A percentile compares a stretch with the other conserved stretches of the same genome.
phyloP scores from a whole-genome alignment of 805 yeast genomes.

The Ogataea methanolica region DNA sequence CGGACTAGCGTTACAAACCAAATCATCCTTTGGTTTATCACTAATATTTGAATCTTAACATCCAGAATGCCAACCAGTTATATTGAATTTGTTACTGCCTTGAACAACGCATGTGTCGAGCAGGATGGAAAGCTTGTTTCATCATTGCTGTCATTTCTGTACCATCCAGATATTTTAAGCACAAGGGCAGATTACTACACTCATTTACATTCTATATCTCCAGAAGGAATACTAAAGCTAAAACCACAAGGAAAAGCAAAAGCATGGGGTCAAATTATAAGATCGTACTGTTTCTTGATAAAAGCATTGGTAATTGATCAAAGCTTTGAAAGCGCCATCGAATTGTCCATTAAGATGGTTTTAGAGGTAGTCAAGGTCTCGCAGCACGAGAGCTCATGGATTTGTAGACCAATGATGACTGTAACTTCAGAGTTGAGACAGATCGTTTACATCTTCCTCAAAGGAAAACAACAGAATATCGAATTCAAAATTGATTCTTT shows the following conservation, averaged over 20 bases:
- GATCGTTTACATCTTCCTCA: constrained; percentile 13
- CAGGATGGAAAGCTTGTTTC: constrained; percentile 10
- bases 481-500: constrained; percentile 8
- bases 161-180: constrained; percentile 15
- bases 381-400: constrained; percentile 16
- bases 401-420: constrained; percentile 15
- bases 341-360: constrained; percentile 12
- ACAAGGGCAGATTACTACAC: constrained; percentile 13
- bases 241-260: not conserved
- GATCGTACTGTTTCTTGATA: constrained; percentile 10
- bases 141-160: constrained; percentile 11
- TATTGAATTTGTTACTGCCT: constrained; percentile 9
- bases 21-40: too few relatives aligned
- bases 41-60: too few relatives aligned
- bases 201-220: constrained; percentile 10
- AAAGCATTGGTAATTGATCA: constrained; percentile 16
- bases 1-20: too few relatives aligned
- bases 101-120: constrained; percentile 7
- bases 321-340: constrained; percentile 15
- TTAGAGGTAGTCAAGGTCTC: constrained; percentile 12
- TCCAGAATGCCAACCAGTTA: constrained; percentile 1
- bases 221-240: constrained; percentile 6
- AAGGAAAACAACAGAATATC: constrained; percentile 4
- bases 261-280: constrained; percentile 1
- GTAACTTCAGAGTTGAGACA: constrained; percentile 16